Percentiles rank a stretch among this genome's conserved stretches.
Conservation (phyloP, 2,329 filamentous ascomycete genomes). For the Talaromyces atroroseus region DNA sequence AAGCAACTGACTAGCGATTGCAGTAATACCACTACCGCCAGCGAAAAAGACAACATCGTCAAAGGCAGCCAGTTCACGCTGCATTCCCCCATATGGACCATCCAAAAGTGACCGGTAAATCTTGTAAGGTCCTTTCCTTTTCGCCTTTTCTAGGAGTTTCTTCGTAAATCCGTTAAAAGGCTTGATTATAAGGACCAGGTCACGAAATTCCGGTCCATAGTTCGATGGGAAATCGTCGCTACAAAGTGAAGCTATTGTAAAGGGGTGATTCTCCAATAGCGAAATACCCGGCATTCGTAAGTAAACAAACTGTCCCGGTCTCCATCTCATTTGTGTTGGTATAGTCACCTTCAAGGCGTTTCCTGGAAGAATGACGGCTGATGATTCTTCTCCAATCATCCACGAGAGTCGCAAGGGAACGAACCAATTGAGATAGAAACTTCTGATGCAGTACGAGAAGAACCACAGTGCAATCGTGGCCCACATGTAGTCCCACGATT, state of each 20-base stretch:
- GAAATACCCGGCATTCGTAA: conserved; percentile 90
- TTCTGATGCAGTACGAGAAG: conserved; percentile 64
- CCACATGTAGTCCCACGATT: conserved; percentile 84
- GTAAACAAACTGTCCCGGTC: conserved; percentile 90
- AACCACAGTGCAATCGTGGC: conserved; percentile 74
- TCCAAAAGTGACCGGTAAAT: conserved; percentile 91
- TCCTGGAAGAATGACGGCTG: conserved; percentile 81
- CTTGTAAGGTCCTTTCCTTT: conserved; percentile 81
- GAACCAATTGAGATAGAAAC: conserved; percentile 87
- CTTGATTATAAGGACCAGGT: conserved; percentile 86
- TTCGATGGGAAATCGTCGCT: conserved; percentile 89
- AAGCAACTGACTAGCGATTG: conserved; percentile 82
- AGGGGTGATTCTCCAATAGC: conserved; percentile 86
- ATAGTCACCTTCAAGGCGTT: conserved; percentile 95
- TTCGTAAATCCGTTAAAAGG: conserved; percentile 88
- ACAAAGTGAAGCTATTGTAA: conserved; percentile 88
- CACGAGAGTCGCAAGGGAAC: conserved; percentile 74
- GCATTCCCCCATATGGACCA: conserved; percentile 92
- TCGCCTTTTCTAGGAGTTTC: conserved; percentile 73
- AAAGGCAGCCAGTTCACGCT: conserved; percentile 80
- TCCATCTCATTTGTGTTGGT: conserved; percentile 88
- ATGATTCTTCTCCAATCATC: conserved; percentile 84
- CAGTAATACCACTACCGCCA: conserved; percentile 90
- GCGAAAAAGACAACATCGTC: conserved; percentile 91
- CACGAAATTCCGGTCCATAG: conserved; percentile 80